Evolutionary conservation across 768 basidiomycete genomes (phyloP), one percentile per base, ranked within the genome.

Genomic region (Boletus vinaceobasis): DNA sequence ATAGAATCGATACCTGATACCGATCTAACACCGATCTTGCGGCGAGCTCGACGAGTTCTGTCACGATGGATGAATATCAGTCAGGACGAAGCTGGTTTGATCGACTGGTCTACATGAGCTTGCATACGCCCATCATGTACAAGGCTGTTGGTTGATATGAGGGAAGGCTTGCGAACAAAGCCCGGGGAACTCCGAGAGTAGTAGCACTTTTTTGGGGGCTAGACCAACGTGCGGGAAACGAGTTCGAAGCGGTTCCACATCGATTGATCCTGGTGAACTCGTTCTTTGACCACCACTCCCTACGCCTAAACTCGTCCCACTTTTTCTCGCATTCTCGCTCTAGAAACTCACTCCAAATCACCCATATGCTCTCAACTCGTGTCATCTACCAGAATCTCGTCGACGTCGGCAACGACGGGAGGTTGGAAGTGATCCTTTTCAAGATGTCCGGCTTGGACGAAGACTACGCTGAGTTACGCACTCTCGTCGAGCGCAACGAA

Each of bases 401-500:
- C 43, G 48, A 69, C 15, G 44, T 59, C 6, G 69, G 65, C 49
- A 59, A 21, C 33, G 66, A 67, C 42, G 60, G 65, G 33, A 66
- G 27, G 27, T 52, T 71, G 23, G 53, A 60, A 0, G 43, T 64
- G 29, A 13, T 50, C 23, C 17, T 59, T 13, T 29, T 60, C 50
- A 58, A 53, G 15, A 58, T 70, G 60, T 47, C 63, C 4, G 43
- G 48, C 43, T 48, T 71, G 35, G 61, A 67, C 39, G 57, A 65
- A 11, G 71, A 71, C 36, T 33, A 57, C 38, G 4, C 51, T 27
- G 57, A 58, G 13, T 31, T 71, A 11, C 58, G 62, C 31, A 54
- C 53, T 19, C 33, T 71, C 49, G 59, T 71, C 3, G 62, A 69
- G 43, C 61, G 69, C 54, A 71, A 71, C 55, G 71, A 72, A 10